A percentile compares a stretch with the other conserved stretches of the same genome.
phyloP scores from a whole-genome alignment of 257 asterid genomes.

The Solanum peruvianum region DNA sequence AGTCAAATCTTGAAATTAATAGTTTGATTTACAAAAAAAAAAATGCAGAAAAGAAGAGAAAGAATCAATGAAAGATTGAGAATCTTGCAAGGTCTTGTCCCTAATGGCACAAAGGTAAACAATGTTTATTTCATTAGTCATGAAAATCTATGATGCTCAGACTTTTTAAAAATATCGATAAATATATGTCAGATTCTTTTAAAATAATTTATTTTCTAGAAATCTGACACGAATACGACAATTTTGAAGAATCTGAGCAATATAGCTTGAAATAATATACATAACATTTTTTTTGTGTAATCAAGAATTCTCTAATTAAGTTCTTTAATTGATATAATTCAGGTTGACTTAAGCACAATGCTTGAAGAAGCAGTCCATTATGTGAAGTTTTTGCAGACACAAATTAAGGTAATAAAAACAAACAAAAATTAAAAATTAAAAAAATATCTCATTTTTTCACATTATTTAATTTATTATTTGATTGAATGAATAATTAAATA shows the following conservation, averaged over 20 bases:
- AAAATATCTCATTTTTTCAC: background rate
- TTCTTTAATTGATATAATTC: background rate
- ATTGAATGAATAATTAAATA: background rate
- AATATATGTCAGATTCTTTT: no score
- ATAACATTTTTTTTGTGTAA: background rate
- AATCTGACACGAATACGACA: fast-evolving
- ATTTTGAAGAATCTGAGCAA: background rate
- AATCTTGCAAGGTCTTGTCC: slow-evolving; percentile 78
- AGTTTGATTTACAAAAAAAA: background rate
- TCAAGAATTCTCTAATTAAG: background rate
- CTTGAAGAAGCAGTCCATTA: slow-evolving; percentile 90
- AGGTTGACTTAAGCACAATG: slow-evolving; percentile 90
- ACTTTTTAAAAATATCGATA: no score
- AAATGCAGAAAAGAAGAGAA: slow-evolving; percentile 70
- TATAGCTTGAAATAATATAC: background rate
- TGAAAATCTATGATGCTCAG: no score
- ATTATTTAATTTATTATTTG: background rate
- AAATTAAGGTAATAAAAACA: slow-evolving; percentile 49
- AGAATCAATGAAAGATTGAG: slow-evolving; percentile 75
- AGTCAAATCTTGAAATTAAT: background rate
- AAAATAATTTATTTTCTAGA: background rate
- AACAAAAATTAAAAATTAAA: background rate
- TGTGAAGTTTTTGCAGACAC: slow-evolving; percentile 77
- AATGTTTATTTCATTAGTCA: background rate
- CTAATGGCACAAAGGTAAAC: slow-evolving; percentile 66